Base-by-base conservation (phyloP, 306 rosid species). In the Castanea mollissima region DNA sequence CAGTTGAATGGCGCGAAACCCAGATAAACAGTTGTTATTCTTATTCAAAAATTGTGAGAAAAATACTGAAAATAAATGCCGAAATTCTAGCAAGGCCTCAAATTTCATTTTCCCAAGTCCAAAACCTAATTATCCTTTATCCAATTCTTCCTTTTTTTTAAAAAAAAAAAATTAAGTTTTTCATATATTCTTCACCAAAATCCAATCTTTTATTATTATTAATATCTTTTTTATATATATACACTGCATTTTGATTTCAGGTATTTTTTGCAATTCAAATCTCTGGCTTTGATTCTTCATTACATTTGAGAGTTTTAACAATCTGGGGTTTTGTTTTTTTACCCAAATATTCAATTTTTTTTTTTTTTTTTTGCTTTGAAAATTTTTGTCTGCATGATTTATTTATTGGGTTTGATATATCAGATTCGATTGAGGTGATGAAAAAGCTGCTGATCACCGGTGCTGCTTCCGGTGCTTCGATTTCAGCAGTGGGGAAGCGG, bases 51-150 rank as follows among this genome's bases (percentile, higher is more conserved):
- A 2, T 41, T 41, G 12, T 41, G 46, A 41, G 46, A 41, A 41
- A 65, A 83, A 59, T 75, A 65, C 71, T 90, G 80, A 84, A 32
- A 59, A 67, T 41, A 84, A 72, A 21, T 31, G 55, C 78, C 92
- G 77, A 74, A 76, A 76, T 31, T 81, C 12, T 74, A 85, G 89
- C 82, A 59, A 74, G 27, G 23, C 82, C 86, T 77, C 83, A 51
- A 7, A 52, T 27, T 55, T 46, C 16, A 67, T 59, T 72, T 79
- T 60, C 63, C 71, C 59, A n/a, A 7, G 34, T 29, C 80, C 71
- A 78, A 86, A 78, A 86, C 92, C 89, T 76, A 89, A 63, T 86
- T 73, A 58, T 62, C 25, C 20, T 75, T 80, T 80, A 65, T 25
- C n/a, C 14, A 49, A 13, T 89, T 6, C 31, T 13, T 21, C 19